These are phyloP conservation scores for Saccharomyces hybrid DNA, from an alignment of 1,139 yeast species.

Conservation along the genomic window DNA sequence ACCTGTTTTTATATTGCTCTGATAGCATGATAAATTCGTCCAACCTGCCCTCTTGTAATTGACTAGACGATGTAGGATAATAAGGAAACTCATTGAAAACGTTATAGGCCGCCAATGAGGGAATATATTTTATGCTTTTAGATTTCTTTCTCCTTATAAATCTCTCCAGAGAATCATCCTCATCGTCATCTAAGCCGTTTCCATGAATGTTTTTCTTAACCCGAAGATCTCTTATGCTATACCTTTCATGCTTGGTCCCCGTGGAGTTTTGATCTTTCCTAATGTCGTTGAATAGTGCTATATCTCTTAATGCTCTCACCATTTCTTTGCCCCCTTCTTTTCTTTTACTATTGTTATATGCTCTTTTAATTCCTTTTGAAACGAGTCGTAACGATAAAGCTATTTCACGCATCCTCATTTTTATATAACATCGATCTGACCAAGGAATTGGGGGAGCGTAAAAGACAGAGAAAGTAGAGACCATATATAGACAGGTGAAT, in stretches of 20 bases:
- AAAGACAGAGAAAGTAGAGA: background rate
- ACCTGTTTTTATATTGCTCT: conserved; percentile 8
- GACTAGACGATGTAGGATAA: conserved; percentile 4
- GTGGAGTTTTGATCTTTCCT: background rate
- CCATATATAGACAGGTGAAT: background rate
- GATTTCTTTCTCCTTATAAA: conserved; percentile 1
- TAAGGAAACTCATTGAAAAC: conserved; percentile 11
- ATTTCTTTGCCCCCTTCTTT: background rate
- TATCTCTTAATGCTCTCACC: background rate
- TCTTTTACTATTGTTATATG: background rate
- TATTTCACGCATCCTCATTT: background rate
- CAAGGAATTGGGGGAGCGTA: background rate
- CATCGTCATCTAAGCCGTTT: background rate
- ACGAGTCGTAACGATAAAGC: background rate
- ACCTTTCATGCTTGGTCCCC: background rate
- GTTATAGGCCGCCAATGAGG: conserved; percentile 15
- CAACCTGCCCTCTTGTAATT: conserved; percentile 6
- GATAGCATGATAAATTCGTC: conserved; percentile 11
- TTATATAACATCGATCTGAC: background rate
- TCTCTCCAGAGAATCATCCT: background rate
- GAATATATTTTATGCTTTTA: conserved; percentile 8
- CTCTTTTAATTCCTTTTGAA: background rate
- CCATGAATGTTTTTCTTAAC: background rate
- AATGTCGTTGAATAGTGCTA: background rate
- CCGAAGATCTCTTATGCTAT: background rate